phyloP scores from a whole-genome alignment of 2,329 filamentous ascomycete genomes.

The Trichophyton equinum region DNA sequence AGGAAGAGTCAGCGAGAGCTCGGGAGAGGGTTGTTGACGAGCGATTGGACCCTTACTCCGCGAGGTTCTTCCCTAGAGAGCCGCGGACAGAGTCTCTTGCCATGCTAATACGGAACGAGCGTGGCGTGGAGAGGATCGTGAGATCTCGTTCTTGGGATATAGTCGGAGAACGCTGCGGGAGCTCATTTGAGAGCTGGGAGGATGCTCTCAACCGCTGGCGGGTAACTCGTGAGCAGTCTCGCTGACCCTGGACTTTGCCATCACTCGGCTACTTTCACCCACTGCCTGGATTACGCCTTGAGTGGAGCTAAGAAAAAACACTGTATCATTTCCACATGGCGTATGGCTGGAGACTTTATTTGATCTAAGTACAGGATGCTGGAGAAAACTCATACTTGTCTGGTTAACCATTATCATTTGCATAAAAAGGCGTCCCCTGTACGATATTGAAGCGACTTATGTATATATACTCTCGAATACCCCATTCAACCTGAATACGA shows the following conservation, averaged over 20 bases:
- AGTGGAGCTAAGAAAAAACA: background rate
- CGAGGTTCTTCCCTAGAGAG: constrained; percentile 60
- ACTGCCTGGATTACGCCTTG: background rate
- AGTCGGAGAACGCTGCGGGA: constrained; percentile 61
- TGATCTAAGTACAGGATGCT: background rate
- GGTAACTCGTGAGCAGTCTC: constrained; percentile 18
- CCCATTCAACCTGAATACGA: background rate
- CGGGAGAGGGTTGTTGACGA: constrained; percentile 71
- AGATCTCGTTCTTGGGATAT: constrained; percentile 70
- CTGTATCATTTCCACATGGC: background rate
- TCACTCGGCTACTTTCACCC: background rate
- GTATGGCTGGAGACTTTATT: background rate
- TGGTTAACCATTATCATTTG: background rate
- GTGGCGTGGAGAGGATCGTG: constrained; percentile 63
- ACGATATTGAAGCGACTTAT: background rate
- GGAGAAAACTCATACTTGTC: background rate
- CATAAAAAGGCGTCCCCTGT: background rate
- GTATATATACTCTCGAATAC: background rate
- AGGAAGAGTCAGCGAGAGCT: constrained; percentile 57
- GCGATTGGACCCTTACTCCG: constrained; percentile 81
- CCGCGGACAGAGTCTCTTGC: constrained; percentile 70
- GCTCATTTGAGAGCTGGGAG: constrained; percentile 49
- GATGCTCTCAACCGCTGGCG: constrained; percentile 53
- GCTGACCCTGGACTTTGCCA: background rate
- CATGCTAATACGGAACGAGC: constrained; percentile 54